Evolutionary conservation across 371 early-diverging fungal species (phyloP), one percentile per base, ranked within the genome.

Genomic region (Dichotomocladium elegans): DNA sequence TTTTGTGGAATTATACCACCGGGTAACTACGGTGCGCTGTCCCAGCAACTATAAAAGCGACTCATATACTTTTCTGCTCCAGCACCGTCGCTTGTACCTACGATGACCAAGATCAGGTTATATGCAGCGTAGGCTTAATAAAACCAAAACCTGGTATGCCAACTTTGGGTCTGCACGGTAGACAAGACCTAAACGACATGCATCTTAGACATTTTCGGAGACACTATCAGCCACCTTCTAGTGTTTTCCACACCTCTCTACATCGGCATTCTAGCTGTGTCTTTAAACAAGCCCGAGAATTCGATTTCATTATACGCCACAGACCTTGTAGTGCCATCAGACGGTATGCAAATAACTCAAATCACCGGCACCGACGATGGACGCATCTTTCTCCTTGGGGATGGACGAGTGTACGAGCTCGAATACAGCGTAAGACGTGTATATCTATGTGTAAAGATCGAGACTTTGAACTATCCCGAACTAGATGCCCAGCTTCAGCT

Each of bases 41-140:
- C 29, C 17, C 19, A 14, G 9, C 12, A n/a, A 24, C 2, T n/a
- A 21, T 22, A 2, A 40, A 28, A 26, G 44, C 31, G 28, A 31
- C 6, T 1, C 11, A 43, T 31, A 11, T 17, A 42, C 21, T 43
- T 29, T 24, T 30, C 41, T 27, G 37, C 19, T 15, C 4, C 33
- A 81, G 82, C 6, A 65, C 74, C 7, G 80, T 88, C 42, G 82
- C 86, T 52, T 81, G 82, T 51, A 68, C 82, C 12, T 92, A 81
- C 55, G 90, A 88, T 34, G 92, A 91, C 41, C 90, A 89, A 67
- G 92, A 92, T 46, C 92, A 93, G 60, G 68, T 92, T 48, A 92
- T 94, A 41, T 77, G 82, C 27, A 81, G 80, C 44, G 92, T 92
- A 7, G 91, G 80, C 4, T 68, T 93, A 22, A 91, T 89, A 1